These are phyloP conservation scores for Lachnellula cervina DNA, from an alignment of 2,329 filamentous ascomycete genomes.

Conservation along the genomic window DNA sequence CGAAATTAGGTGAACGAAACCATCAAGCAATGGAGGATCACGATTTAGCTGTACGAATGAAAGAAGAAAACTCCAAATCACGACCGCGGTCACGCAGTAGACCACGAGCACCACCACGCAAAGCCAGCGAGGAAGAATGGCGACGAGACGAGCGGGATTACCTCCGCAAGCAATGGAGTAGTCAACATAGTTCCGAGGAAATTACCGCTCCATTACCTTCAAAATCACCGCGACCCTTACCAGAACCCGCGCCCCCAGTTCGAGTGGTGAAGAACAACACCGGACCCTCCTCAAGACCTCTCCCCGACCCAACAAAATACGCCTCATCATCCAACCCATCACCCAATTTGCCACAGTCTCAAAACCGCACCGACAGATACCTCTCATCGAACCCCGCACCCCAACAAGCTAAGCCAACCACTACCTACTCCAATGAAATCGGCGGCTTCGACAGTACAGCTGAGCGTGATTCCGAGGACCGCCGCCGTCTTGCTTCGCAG, in stretches of 20 bases:
- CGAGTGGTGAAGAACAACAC: slow-evolving; percentile 30
- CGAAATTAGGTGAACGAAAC: slow-evolving; percentile 32
- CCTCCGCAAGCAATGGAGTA: slow-evolving; percentile 40
- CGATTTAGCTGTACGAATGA: slow-evolving; percentile 25
- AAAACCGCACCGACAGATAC: slow-evolving; percentile 44
- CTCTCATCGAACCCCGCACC: slow-evolving; percentile 45
- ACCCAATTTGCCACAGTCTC: slow-evolving; percentile 14
- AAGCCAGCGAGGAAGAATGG: slow-evolving; percentile 41
- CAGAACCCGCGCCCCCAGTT: slow-evolving; percentile 26
- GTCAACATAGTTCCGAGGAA: slow-evolving; percentile 20
- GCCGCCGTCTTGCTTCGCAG: slow-evolving; percentile 43
- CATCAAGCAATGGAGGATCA: slow-evolving; percentile 27
- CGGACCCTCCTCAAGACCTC: slow-evolving; percentile 33
- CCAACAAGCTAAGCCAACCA: slow-evolving; percentile 28
- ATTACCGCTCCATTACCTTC: slow-evolving; percentile 12
- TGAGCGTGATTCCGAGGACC: slow-evolving; percentile 47
- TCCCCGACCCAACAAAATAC: slow-evolving; percentile 33
- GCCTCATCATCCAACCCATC: slow-evolving; percentile 16
- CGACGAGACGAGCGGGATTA: slow-evolving; percentile 48
- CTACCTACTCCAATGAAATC: slow-evolving; percentile 37
- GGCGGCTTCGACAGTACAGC: slow-evolving; percentile 37
- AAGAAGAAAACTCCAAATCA: slow-evolving; percentile 24
- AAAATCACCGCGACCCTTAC: slow-evolving; percentile 29
- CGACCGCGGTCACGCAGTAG: slow-evolving; percentile 24
- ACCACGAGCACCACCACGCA: slow-evolving; percentile 24